A percentile compares a stretch with the other conserved stretches of the same genome.
These are phyloP conservation scores for Pichiaceae sp. DNA, from an alignment of 1,139 yeast genomes.

Conservation along the genomic window DNA sequence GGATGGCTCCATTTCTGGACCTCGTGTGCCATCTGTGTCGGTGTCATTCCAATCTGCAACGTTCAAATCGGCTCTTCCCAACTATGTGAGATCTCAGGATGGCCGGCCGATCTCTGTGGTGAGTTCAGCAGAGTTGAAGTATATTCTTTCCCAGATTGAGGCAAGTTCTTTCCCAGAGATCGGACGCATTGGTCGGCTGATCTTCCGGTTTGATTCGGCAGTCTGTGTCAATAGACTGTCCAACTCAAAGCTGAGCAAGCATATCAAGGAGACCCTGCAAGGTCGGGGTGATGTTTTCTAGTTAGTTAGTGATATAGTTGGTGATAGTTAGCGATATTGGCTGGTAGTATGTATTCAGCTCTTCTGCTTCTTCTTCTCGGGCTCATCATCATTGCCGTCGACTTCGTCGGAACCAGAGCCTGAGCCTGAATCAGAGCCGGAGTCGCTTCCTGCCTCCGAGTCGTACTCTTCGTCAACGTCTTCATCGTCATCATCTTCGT, in stretches of 20 bases:
- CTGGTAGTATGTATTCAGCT: constrained; percentile 4
- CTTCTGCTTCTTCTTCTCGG: constrained; percentile 34
- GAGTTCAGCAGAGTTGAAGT: constrained; percentile 5
- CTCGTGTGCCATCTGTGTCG: too few relatives aligned
- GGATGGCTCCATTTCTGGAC: too few relatives aligned
- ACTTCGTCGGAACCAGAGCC: constrained; percentile 27
- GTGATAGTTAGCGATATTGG: too few relatives aligned
- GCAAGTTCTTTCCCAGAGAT: constrained; percentile 6
- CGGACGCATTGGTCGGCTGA: constrained; percentile 9
- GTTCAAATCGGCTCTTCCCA: not conserved
- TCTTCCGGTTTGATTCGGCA: constrained; percentile 15
- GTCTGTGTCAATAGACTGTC: constrained; percentile 1
- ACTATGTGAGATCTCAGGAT: constrained; percentile 6
- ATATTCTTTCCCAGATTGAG: constrained; percentile 4
- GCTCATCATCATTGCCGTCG: constrained; percentile 26
- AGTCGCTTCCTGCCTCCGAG: constrained; percentile 51
- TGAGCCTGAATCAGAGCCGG: constrained; percentile 30
- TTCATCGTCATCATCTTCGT: constrained; percentile 60
- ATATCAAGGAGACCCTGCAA: too few relatives aligned
- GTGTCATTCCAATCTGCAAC: not conserved
- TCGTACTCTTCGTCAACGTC: constrained; percentile 89
- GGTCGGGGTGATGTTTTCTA: too few relatives aligned
- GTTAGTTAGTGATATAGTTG: not conserved
- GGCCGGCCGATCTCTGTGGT: constrained; percentile 5
- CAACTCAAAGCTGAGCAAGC: not conserved